Percentiles rank a stretch among this genome's conserved stretches.
These are phyloP conservation scores for Linderniella brevidens DNA, from an alignment of 257 asterid genomes.

Conservation along the genomic window DNA sequence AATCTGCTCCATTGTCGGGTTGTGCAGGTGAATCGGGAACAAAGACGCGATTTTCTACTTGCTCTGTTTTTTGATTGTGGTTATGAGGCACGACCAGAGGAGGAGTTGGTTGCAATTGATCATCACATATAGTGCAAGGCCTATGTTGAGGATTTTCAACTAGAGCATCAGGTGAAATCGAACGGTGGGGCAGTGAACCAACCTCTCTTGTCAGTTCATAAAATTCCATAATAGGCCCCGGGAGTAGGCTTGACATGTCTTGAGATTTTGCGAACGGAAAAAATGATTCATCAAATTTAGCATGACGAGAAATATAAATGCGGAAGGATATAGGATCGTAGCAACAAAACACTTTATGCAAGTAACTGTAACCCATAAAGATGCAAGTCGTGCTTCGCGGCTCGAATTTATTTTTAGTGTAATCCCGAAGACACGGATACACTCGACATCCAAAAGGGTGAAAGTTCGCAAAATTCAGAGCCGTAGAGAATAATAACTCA, in stretches of 20 bases:
- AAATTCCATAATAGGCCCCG: too few species aligned
- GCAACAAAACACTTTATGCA: neutral
- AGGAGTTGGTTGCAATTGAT: too few species aligned
- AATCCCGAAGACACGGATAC: conserved; percentile 1
- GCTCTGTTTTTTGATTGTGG: too few species aligned
- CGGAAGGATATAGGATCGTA: neutral
- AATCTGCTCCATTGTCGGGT: too few species aligned
- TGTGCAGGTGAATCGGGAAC: too few species aligned
- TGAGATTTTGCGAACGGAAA: neutral
- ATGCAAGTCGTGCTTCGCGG: neutral
- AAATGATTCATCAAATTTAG: neutral
- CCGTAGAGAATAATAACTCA: neutral
- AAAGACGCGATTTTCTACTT: too few species aligned
- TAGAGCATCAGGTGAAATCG: too few species aligned
- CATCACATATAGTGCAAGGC: too few species aligned
- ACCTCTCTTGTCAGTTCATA: too few species aligned
- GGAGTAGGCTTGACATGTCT: neutral
- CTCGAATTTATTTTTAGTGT: neutral
- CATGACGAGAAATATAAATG: neutral
- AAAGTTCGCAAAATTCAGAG: neutral
- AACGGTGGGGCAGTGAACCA: too few species aligned
- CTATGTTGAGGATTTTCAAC: too few species aligned
- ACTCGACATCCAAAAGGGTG: conserved; percentile 5
- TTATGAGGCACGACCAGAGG: too few species aligned
- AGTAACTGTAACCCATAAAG: neutral